phyloP scores from a whole-genome alignment of 345 rosid genomes.

The Iberis pinnata region DNA sequence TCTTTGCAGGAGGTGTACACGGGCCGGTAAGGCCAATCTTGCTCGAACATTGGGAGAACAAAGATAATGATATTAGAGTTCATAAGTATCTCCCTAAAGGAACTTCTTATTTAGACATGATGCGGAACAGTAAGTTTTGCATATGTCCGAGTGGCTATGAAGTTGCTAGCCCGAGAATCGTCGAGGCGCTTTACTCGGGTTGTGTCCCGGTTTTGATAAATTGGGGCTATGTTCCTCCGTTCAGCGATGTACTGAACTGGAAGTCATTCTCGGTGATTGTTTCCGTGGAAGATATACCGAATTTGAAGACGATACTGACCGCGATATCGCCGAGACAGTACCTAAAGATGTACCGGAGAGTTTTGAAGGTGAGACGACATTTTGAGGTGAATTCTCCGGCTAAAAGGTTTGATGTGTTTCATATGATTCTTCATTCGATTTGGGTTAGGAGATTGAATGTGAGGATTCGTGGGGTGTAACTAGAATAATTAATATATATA shows the following conservation, averaged over 20 bases:
- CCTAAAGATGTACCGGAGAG: conserved; percentile 76
- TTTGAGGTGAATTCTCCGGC: conserved; percentile 78
- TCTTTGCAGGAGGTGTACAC: conserved; percentile 93
- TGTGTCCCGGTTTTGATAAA: conserved; percentile 86
- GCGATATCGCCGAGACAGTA: conserved; percentile 69
- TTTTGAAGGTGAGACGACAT: conserved; percentile 55
- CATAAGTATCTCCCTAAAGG: conserved; percentile 71
- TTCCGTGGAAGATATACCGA: conserved; percentile 58
- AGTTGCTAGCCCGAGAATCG: conserved; percentile 83
- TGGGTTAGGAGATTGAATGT: conserved; percentile 83
- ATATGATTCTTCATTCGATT: conserved; percentile 87
- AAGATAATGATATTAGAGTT: conserved; percentile 57
- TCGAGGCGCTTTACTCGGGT: conserved; percentile 76
- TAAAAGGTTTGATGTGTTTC: conserved; percentile 73
- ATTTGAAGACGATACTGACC: conserved; percentile 52
- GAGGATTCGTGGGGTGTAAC: conserved; percentile 40
- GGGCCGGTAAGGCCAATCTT: conserved; percentile 82
- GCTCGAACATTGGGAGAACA: conserved; percentile 78
- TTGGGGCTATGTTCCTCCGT: conserved; percentile 75
- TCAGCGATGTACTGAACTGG: conserved; percentile 83
- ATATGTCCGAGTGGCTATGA: conserved; percentile 92
- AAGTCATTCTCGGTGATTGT: conserved; percentile 61
- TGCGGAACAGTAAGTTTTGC: conserved; percentile 75
- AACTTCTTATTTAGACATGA: conserved; percentile 56
- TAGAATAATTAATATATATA: too few species aligned